phyloP scores from a whole-genome alignment of 2,329 filamentous ascomycete species.

The Plenodomus biglobosus region DNA sequence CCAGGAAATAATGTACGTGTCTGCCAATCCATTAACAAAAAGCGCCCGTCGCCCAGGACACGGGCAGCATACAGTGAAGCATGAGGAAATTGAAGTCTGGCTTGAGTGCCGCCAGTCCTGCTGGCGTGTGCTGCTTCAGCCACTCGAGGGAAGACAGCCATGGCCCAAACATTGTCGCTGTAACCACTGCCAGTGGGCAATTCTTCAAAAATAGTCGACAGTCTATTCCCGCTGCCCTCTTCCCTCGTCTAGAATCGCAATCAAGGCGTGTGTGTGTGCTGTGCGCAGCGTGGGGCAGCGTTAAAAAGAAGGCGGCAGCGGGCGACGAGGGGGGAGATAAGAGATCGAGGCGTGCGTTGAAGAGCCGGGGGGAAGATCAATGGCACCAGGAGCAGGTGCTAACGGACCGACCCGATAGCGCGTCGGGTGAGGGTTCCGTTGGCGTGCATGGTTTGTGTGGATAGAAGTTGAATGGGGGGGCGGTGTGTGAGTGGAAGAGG shows the following conservation, averaged over 20 bases:
- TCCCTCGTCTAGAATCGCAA: no score
- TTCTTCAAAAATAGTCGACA: no score
- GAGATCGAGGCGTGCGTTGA: neutral
- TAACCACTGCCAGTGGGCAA: no score
- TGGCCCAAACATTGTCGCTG: conserved; percentile 34
- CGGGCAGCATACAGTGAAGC: conserved; percentile 63
- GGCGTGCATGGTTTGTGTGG: conserved; percentile 9
- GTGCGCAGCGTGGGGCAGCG: neutral
- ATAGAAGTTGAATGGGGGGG: conserved; percentile 1
- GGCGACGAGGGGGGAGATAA: conserved; percentile 10
- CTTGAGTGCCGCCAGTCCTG: conserved; percentile 32
- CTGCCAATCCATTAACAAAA: conserved; percentile 46
- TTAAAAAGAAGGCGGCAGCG: neutral
- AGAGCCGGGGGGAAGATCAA: neutral
- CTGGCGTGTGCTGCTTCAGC: conserved; percentile 31
- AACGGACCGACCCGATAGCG: conserved; percentile 30
- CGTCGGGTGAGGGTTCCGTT: conserved; percentile 10
- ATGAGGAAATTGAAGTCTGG: conserved; percentile 81
- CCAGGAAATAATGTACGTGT: conserved; percentile 78
- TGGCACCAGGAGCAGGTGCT: conserved; percentile 8
- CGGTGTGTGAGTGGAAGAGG: neutral
- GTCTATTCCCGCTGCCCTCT: no score
- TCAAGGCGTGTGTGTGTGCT: no score
- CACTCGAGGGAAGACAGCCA: conserved; percentile 34
- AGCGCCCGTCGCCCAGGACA: no score